A percentile compares a stretch with the other conserved stretches of the same genome.
Conservation (phyloP, 1,284 basidiomycete genomes). For the Puccinia novopanici region DNA sequence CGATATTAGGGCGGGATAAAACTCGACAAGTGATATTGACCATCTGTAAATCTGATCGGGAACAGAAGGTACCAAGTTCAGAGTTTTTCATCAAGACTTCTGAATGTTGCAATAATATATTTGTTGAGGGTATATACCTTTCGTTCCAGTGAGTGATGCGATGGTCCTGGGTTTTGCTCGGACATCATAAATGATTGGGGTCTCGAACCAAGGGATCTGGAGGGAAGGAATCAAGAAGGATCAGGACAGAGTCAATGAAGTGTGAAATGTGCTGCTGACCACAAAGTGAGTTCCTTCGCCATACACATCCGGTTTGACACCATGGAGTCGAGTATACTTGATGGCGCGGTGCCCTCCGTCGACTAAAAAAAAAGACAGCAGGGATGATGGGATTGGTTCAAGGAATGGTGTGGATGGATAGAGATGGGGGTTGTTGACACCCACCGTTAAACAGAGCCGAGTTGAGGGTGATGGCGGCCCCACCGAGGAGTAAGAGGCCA, state of each 20-base stretch:
- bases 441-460: conserved; percentile 90
- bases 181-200: conserved; percentile 93
- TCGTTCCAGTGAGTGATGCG: conserved; percentile 94
- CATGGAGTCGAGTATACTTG: conserved; percentile 88
- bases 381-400: background rate
- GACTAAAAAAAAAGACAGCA: conserved; percentile 69
- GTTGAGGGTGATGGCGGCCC: conserved; percentile 80
- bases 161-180: conserved; percentile 97
- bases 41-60: conserved; percentile 66
- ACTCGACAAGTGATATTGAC: conserved; percentile 99
- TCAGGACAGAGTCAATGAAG: background rate
- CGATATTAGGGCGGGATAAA: conserved; percentile 79
- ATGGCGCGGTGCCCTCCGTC: conserved; percentile 99
- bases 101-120: too few species aligned
- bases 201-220: conserved; percentile 95
- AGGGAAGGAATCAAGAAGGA: background rate
- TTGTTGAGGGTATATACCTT: conserved; percentile 75
- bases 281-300: conserved; percentile 93
- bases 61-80: conserved; percentile 63
- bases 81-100: background rate
- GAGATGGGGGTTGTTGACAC: conserved; percentile 57
- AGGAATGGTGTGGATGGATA: background rate
- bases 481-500: conserved; percentile 73
- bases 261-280: conserved; percentile 64
- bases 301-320: conserved; percentile 80